Percentiles rank a stretch among this genome's conserved stretches.
Evolutionary conservation across 2,329 filamentous ascomycete genomes (phyloP).

Genomic region (Diaporthe longicolla): DNA sequence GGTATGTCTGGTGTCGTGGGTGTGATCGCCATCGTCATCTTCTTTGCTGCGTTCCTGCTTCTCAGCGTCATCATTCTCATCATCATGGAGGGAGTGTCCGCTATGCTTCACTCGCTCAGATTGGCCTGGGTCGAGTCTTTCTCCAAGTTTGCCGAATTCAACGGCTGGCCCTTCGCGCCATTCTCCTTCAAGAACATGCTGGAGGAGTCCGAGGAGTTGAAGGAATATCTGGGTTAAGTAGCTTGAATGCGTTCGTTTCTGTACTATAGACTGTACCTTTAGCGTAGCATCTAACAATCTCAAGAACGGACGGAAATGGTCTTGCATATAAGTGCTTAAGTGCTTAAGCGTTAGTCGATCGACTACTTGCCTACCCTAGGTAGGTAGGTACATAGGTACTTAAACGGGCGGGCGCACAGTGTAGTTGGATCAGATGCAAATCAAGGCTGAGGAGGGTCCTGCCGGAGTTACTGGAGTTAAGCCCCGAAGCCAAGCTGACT

Average conservation of each 20-base stretch:
- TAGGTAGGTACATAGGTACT: not conserved
- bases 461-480: constrained; percentile 33
- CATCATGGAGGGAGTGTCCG: constrained; percentile 95
- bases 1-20: constrained; percentile 75
- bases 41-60: constrained; percentile 92
- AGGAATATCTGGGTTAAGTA: constrained; percentile 65
- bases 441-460: not conserved
- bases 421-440: not conserved
- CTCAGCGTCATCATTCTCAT: constrained; percentile 80
- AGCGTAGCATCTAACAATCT: constrained; percentile 33
- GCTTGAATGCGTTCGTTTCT: constrained; percentile 6
- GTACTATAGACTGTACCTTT: constrained; percentile 37
- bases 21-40: constrained; percentile 83
- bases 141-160: constrained; percentile 96
- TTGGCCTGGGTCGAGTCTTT: constrained; percentile 98
- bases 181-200: constrained; percentile 89
- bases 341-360: not conserved
- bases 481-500: constrained; percentile 26
- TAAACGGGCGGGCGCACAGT: not conserved
- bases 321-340: no score
- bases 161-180: constrained; percentile 87
- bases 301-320: not conserved
- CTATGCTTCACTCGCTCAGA: constrained; percentile 93
- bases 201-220: constrained; percentile 82
- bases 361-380: not conserved